Evolutionary conservation across 2,329 filamentous ascomycete species (phyloP), one percentile per base, ranked within the genome.

Genomic region (Pseudocercospora pini-densiflorae): DNA sequence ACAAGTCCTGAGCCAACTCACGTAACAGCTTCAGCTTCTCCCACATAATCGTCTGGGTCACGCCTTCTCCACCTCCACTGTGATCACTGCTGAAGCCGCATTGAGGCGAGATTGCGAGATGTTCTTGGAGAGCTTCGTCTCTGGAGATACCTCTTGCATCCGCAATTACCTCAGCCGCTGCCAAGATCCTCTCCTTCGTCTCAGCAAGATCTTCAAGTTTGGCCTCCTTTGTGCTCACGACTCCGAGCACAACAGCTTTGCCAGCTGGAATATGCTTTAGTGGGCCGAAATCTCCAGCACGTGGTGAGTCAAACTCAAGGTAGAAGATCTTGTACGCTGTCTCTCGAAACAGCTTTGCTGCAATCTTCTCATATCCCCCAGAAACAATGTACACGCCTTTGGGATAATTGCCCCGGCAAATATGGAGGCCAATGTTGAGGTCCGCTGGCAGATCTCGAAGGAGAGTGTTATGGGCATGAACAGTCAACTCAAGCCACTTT

Each of bases 401-500:
- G 16, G 82, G 76, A 62, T 81, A 82, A 71, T 83, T 83, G 19
- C 81, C 81, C 61, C 81, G 76, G 84, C 91, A 93, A 62, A 93
- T 82, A 75, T 93, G 91, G 14, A 93, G 88, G 60, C 91, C 91
- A 1, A 91, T 85, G 78, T 92, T 90, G 83, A 93, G 86, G 75
- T 93, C 90, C 1, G 83, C 76, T 0, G 90, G 90, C 0, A 87
- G 81, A 72, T 85, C 61, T 65, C 73, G 74, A 73, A 84, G 87
- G 78, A 91, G 88, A 77, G 92, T 93, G 83, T 93, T 90, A 79
- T 93, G 93, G 31, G 89, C 86, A 70, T 92, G 88, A 23, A 93
- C 85, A 51, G 92, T 87, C 70, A 89, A 87, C 57, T 91, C 89
- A 7, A 90, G 86, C n/a, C 49, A 2, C 86, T 86, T 77, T 88